Conservation (phyloP, 1,284 basidiomycete species). For the Tylopilus orsonianus region DNA sequence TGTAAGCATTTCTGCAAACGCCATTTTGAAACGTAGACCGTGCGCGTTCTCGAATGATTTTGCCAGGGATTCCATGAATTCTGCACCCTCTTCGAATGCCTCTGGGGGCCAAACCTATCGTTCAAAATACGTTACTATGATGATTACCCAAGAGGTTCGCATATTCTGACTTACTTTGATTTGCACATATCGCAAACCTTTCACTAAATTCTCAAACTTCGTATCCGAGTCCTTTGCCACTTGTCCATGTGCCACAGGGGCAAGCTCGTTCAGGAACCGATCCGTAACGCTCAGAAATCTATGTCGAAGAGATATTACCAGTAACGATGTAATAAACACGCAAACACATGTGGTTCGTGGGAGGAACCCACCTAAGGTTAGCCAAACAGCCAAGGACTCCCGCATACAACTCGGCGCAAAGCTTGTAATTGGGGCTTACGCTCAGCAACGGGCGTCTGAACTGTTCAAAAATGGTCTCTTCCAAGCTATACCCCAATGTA, state of each 20-base stretch:
- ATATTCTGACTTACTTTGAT: slow-evolving; percentile 62
- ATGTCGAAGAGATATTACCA: not conserved
- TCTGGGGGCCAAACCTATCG: slow-evolving; percentile 88
- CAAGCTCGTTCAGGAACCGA: slow-evolving; percentile 77
- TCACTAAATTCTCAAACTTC: slow-evolving; percentile 80
- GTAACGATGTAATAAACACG: not conserved
- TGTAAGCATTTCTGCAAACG: slow-evolving; percentile 84
- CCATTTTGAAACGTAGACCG: slow-evolving; percentile 80
- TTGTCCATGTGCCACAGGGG: slow-evolving; percentile 69
- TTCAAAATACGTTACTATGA: not conserved
- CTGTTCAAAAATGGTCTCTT: slow-evolving; percentile 85
- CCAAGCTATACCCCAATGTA: slow-evolving; percentile 72
- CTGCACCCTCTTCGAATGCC: slow-evolving; percentile 90
- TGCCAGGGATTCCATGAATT: slow-evolving; percentile 84
- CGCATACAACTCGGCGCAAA: slow-evolving; percentile 80
- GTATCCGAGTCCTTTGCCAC: slow-evolving; percentile 77
- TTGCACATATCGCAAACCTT: slow-evolving; percentile 75
- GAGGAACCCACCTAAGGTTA: slow-evolving; percentile 57
- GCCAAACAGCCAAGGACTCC: slow-evolving; percentile 82
- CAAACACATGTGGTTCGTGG: not conserved
- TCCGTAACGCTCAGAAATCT: slow-evolving; percentile 89
- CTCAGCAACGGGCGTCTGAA: slow-evolving; percentile 68
- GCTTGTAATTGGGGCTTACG: slow-evolving; percentile 71
- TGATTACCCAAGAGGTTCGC: slow-evolving; percentile 1
- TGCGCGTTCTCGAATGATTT: slow-evolving; percentile 85